A percentile compares a stretch with the other conserved stretches of the same genome.
phyloP scores from a whole-genome alignment of 1,139 yeast species.

The Kodamaea plutei region DNA sequence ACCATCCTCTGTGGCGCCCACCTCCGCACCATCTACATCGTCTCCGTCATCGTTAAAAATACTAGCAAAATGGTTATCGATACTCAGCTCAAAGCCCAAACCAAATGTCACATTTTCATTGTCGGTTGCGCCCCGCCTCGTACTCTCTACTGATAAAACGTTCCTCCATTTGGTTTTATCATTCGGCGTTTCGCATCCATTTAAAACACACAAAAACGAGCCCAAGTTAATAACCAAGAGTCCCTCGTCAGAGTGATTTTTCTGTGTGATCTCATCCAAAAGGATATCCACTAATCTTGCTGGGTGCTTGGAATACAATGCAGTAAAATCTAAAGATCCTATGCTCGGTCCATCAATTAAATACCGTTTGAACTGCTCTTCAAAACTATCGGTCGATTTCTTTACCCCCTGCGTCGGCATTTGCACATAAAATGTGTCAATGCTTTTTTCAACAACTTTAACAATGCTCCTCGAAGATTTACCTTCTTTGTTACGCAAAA shows the following conservation, averaged over 20 bases:
- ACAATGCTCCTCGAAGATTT: slow-evolving; percentile 15
- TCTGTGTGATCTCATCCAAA: slow-evolving; percentile 7
- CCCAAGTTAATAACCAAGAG: slow-evolving; percentile 27
- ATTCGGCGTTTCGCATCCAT: slow-evolving; percentile 14
- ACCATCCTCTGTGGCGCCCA: too few relatives aligned
- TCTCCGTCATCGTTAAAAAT: slow-evolving; percentile 12
- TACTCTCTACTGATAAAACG: slow-evolving; percentile 8
- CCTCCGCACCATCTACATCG: too few relatives aligned
- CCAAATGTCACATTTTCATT: not conserved
- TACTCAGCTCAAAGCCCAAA: slow-evolving; percentile 8
- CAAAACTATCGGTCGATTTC: slow-evolving; percentile 3
- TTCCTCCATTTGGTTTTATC: slow-evolving; percentile 26
- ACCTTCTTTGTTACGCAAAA: slow-evolving; percentile 8
- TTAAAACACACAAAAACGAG: slow-evolving; percentile 19
- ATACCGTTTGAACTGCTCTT: slow-evolving; percentile 8
- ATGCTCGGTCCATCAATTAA: slow-evolving; percentile 5
- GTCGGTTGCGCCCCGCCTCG: slow-evolving; percentile 1
- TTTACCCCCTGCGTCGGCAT: too few relatives aligned
- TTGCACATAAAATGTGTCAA: slow-evolving; percentile 12
- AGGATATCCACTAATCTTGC: slow-evolving; percentile 4
- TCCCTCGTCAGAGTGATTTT: slow-evolving; percentile 24
- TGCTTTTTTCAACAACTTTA: slow-evolving; percentile 10
- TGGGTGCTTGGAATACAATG: slow-evolving; percentile 3
- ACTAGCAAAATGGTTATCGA: slow-evolving; percentile 14
- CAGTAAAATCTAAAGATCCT: slow-evolving; percentile 1